phyloP scores from a whole-genome alignment of 352 stramenopile species.

The Phytophthora chlamydospora region DNA sequence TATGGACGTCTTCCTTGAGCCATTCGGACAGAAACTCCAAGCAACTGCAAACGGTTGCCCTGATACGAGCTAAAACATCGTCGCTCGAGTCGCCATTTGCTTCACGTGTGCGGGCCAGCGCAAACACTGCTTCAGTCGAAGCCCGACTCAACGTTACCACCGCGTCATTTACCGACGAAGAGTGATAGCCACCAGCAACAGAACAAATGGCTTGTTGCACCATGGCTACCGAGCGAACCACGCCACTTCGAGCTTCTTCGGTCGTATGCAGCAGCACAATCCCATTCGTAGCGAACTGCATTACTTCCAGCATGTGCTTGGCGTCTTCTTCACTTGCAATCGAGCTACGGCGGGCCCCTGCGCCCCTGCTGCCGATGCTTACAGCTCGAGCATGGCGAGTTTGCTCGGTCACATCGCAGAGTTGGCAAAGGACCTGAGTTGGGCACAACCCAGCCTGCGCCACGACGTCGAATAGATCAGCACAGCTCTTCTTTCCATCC shows the following conservation, averaged over 20 bases:
- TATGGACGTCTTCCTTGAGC: constrained; percentile 46
- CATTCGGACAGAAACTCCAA: constrained; percentile 47
- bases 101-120: constrained; percentile 45
- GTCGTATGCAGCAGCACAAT: constrained; percentile 64
- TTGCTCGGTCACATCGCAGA: constrained; percentile 48
- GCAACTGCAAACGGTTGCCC: constrained; percentile 31
- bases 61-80: constrained; percentile 21
- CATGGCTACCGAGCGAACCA: constrained; percentile 44
- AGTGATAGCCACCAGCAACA: constrained; percentile 29
- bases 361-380: constrained; percentile 24
- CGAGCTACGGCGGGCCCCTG: constrained; percentile 14
- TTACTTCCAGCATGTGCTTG: constrained; percentile 43
- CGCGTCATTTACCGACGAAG: constrained; percentile 34
- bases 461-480: constrained; percentile 34
- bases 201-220: constrained; percentile 44
- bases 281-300: constrained; percentile 49
- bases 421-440: constrained; percentile 43
- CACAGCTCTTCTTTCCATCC: constrained; percentile 12
- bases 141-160: constrained; percentile 47
- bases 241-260: constrained; percentile 36
- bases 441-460: constrained; percentile 49
- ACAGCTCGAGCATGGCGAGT: constrained; percentile 33
- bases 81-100: background rate
- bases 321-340: constrained; percentile 27
- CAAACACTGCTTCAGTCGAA: constrained; percentile 46